Conservation (phyloP, 2,329 filamentous ascomycete genomes). For the Massarina eburnea region DNA sequence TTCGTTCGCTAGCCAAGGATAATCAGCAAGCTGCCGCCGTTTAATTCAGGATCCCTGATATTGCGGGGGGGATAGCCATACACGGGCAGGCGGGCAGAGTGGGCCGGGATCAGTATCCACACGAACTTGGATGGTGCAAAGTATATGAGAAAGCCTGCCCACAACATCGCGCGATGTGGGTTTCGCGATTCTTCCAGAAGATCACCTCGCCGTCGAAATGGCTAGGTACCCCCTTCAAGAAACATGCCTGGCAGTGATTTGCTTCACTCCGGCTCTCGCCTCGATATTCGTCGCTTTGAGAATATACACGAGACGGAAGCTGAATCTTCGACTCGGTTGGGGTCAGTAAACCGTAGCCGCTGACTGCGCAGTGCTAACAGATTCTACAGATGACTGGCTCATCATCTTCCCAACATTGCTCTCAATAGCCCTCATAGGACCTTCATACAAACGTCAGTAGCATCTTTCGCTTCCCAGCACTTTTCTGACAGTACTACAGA, state of each 20-base stretch:
- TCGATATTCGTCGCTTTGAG: conserved; percentile 37
- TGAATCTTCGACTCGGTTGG: conserved; percentile 40
- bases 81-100: conserved; percentile 11
- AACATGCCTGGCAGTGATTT: conserved; percentile 42
- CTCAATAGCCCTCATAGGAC: conserved; percentile 41
- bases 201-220: conserved; percentile 34
- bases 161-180: conserved; percentile 29
- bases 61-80: conserved; percentile 14
- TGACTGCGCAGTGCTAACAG: conserved; percentile 17
- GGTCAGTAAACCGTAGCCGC: conserved; percentile 21
- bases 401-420: conserved; percentile 39
- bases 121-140: conserved; percentile 9
- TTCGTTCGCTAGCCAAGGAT: conserved; percentile 11
- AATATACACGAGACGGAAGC: conserved; percentile 41
- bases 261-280: conserved; percentile 35
- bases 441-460: conserved; percentile 39
- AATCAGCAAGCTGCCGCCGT: conserved; percentile 16
- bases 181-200: conserved; percentile 29
- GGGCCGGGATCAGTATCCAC: conserved; percentile 13
- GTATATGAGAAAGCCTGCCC: conserved; percentile 33
- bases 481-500: conserved; percentile 18
- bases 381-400: conserved; percentile 40
- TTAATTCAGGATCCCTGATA: conserved; percentile 15
- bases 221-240: conserved; percentile 42
- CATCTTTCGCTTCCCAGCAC: neutral